Evolutionary conservation across 192 early-diverging fungal species (phyloP), one percentile per base, ranked within the genome.

Genomic region (Linnemannia hyalina): DNA sequence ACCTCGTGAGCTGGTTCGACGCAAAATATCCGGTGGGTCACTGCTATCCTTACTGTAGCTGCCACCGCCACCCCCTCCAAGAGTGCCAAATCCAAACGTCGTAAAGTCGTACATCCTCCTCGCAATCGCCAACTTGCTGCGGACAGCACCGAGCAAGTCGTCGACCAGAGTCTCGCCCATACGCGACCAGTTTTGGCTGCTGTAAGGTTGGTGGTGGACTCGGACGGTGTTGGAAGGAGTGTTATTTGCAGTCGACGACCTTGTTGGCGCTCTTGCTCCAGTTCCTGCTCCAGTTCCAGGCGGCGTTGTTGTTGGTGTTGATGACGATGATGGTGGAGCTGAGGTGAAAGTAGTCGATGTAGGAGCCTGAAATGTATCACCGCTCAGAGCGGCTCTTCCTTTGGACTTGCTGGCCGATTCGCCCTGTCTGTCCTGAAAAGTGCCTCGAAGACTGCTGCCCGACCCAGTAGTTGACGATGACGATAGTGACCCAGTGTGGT

Each of bases 141-240:
- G 79, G 11, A 86, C 84, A 1, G 84, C 84, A 1, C 84, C 80
- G 49, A 86, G 47, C 11, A 86, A 26, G 20, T 86, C 79, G 15
- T 86, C 84, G 40, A 86, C 84, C 23, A 86, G 40, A 0, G 84
- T 81, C 38, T 86, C 84, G n/a, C 84, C 75, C 80, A 86, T 80
- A 13, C 70, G 29, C 4, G 84, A 86, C 84, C 78, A 86, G 68
- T 70, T 80, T 40, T 85, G 73, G 26, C 73, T 41, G 68, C 63
- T 73, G 42, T 57, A 72, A 52, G 68, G 23, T 23, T 47, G 47
- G 3, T 70, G 49, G 13, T 74, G 77, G 40, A 72, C 40, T 5
- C 77, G 77, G 9, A 80, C 65, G 0, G 77, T 29, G n/a, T 26
- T 78, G 6, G 60, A 23, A 8, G 68, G 40, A 26, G 55, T 7